These are phyloP conservation scores for Hevea brasiliensis DNA, from an alignment of 345 rosid genomes.

Conservation along the genomic window DNA sequence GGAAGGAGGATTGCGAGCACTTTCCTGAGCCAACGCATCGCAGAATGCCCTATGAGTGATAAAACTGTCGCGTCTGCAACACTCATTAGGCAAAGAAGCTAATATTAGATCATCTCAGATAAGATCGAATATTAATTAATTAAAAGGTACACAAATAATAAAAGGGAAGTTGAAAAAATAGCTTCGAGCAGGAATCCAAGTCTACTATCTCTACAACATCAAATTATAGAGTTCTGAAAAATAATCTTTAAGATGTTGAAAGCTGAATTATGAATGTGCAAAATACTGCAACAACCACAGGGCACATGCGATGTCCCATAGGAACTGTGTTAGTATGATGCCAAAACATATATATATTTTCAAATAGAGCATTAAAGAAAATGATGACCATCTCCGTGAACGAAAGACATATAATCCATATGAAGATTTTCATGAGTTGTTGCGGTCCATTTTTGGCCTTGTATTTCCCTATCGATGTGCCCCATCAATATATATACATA, in stretches of 20 bases:
- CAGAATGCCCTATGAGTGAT: slow-evolving; percentile 83
- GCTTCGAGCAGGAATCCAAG: background rate
- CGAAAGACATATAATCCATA: background rate
- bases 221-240: slow-evolving; percentile 5
- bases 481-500: background rate
- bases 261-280: too few species aligned
- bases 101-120: background rate
- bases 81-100: slow-evolving; percentile 1
- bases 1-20: slow-evolving; percentile 64
- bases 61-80: slow-evolving; percentile 73
- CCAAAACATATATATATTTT: slow-evolving; percentile 15
- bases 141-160: background rate
- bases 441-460: background rate
- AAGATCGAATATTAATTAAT: too few species aligned
- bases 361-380: slow-evolving; percentile 13
- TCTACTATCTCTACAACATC: background rate
- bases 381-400: background rate
- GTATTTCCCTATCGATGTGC: background rate
- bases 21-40: slow-evolving; percentile 80
- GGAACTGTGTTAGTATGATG: slow-evolving; percentile 2
- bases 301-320: slow-evolving; percentile 11
- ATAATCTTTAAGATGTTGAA: background rate
- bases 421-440: slow-evolving; percentile 4
- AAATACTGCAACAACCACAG: background rate
- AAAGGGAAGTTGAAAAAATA: background rate